phyloP scores from a whole-genome alignment of 1,284 basidiomycete genomes.

The Ustilago loliicola region DNA sequence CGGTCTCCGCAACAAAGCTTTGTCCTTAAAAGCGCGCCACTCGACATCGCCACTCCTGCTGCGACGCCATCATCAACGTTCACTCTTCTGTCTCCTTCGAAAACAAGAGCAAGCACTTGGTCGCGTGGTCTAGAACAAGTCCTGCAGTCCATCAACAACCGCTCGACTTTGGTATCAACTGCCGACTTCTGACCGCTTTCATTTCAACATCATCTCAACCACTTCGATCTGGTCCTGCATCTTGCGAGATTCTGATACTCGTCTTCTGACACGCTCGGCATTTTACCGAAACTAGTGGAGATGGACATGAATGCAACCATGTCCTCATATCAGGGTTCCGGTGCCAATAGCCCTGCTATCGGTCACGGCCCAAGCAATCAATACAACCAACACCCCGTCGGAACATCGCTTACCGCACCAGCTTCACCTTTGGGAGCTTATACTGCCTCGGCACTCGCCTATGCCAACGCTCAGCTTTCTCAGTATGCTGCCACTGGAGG shows the following conservation, averaged over 20 bases:
- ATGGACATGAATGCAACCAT: conserved; percentile 59
- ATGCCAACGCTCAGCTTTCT: conserved; percentile 63
- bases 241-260: neutral
- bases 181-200: neutral
- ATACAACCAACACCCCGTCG: conserved; percentile 23
- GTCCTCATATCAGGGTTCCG: conserved; percentile 54
- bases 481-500: conserved; percentile 57
- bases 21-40: neutral
- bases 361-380: conserved; percentile 25
- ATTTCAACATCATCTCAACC: neutral
- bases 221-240: neutral
- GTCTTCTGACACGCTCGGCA: conserved; percentile 11
- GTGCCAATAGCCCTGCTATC: conserved; percentile 51
- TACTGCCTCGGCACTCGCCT: conserved; percentile 54
- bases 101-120: neutral
- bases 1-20: neutral
- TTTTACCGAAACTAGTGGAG: conserved; percentile 20
- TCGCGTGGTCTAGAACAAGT: neutral
- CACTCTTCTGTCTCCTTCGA: no score
- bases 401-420: conserved; percentile 45
- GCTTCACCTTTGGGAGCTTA: conserved; percentile 51
- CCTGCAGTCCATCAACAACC: neutral
- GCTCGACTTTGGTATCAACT: neutral
- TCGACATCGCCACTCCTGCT: neutral
- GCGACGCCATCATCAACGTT: neutral